Evolutionary conservation across 2,329 filamentous ascomycete species (phyloP).

Genomic region (Penicillium sp.): DNA sequence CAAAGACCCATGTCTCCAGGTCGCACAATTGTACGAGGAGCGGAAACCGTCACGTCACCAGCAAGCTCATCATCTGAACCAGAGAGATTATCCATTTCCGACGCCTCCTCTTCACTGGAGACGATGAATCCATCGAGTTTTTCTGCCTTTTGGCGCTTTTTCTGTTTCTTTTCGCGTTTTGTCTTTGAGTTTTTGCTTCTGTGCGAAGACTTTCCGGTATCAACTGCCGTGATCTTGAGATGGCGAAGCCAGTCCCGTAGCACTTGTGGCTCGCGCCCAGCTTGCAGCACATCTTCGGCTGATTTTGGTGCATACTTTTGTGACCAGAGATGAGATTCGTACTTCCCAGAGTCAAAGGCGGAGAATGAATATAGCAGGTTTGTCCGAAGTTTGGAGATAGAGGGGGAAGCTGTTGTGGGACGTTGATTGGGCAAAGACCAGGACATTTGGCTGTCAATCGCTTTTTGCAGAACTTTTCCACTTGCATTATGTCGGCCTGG

Average conservation of each 20-base stretch:
- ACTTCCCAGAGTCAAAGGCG: conserved; percentile 76
- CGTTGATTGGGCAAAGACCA: conserved; percentile 7
- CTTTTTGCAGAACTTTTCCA: conserved; percentile 28
- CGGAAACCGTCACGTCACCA: conserved; percentile 37
- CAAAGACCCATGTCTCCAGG: conserved; percentile 36
- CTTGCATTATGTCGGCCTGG: conserved; percentile 32
- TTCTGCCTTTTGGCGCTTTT: conserved; percentile 66
- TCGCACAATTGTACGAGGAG: conserved; percentile 43
- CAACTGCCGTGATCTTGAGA: conserved; percentile 74
- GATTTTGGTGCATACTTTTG: conserved; percentile 79
- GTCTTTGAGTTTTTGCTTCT: conserved; percentile 27
- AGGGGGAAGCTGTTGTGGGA: conserved; percentile 44
- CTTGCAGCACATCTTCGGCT: conserved; percentile 73
- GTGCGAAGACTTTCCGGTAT: conserved; percentile 52
- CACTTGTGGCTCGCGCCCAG: conserved; percentile 66
- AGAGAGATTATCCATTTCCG: conserved; percentile 68
- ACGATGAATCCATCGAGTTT: conserved; percentile 80
- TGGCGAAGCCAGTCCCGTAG: conserved; percentile 79
- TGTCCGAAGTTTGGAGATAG: conserved; percentile 60
- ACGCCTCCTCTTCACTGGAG: conserved; percentile 71
- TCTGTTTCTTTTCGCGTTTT: conserved; percentile 34
- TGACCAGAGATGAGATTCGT: conserved; percentile 71
- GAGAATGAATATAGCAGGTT: conserved; percentile 64
- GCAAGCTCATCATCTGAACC: conserved; percentile 56
- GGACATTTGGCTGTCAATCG: conserved; percentile 32